Conservation (phyloP, 306 rosid species). For the Sindora glabra region DNA sequence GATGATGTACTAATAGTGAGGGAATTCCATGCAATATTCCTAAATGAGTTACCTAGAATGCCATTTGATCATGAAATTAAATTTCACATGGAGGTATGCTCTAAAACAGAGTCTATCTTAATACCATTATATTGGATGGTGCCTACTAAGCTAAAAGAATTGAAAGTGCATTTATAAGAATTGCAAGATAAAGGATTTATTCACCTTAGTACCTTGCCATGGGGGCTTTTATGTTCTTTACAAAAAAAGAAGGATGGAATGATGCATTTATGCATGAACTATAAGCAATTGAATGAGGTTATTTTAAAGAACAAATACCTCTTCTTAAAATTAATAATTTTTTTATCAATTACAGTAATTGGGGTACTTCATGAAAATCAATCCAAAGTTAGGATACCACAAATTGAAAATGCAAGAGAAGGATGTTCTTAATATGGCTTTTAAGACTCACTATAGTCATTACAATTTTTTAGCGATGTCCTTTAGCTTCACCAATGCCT, state of each 20-base stretch:
- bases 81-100: too few relatives aligned
- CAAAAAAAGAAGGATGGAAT: background rate
- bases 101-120: too few relatives aligned
- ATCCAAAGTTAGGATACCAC: background rate
- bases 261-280: background rate
- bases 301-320: background rate
- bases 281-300: background rate
- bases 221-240: too few relatives aligned
- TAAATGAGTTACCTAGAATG: too few relatives aligned
- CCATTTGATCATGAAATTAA: too few relatives aligned
- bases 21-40: too few relatives aligned
- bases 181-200: background rate
- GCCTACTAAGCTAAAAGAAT: too few relatives aligned
- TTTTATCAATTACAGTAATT: background rate
- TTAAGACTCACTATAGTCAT: background rate
- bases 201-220: background rate
- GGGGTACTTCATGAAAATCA: background rate
- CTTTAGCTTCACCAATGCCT: background rate
- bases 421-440: background rate
- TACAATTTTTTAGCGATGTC: background rate
- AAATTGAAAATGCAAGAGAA: background rate
- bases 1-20: too few relatives aligned
- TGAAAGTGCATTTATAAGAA: too few relatives aligned
- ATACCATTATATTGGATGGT: too few relatives aligned
- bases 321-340: background rate